Evolutionary conservation across 352 stramenopile genomes (phyloP), one percentile per base, ranked within the genome.

Genomic region (Pythium vanterpoolii): DNA sequence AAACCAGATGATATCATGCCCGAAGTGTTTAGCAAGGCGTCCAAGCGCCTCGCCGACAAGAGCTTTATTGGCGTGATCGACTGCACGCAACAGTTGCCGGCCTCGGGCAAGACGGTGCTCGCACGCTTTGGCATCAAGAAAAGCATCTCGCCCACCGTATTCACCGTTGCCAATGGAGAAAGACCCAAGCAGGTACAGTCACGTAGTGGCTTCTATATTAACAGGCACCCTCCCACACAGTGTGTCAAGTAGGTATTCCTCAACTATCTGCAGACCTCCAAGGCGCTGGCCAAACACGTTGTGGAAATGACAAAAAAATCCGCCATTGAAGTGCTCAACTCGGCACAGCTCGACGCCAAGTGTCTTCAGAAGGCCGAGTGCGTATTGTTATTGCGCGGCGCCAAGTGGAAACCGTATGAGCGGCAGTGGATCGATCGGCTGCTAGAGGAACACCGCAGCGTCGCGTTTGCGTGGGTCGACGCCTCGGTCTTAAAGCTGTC

Each of bases 401-500:
- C 74, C 48, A 79, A 77, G 51, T 78, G 86, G 44, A 62, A 73
- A 31, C 49, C 74, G 21, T 81, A 89, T 50, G 81, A 95, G 56
- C 82, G 79, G 55, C 77, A 82, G 46, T 95, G 81, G 85, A 65
- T 95, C 13, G 71, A 84, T 27, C 71, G 68, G 36, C 62, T 95
- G 14, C 73, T 90, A 61, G 56, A 68, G 10, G 56, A 79, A 46
- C 68, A 90, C 50, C 81, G 83, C 53, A 78, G 68, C 4, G 30
- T 87, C n/a, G 69, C 71, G 39, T 95, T 93, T 43, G 81, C 71
- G 11, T 93, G 80, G 81, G 56, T 89, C 24, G 83, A 95, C 47
- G 71, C 83, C 33, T 76, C 71, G 27, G 74, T 74, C 14, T 63
- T 83, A 40, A 83, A 86, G 70, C 68, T 92, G 14, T 88, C 81